Evolutionary conservation across 2,329 filamentous ascomycete species (phyloP).

Genomic region (Pseudocercospora macadamiae): DNA sequence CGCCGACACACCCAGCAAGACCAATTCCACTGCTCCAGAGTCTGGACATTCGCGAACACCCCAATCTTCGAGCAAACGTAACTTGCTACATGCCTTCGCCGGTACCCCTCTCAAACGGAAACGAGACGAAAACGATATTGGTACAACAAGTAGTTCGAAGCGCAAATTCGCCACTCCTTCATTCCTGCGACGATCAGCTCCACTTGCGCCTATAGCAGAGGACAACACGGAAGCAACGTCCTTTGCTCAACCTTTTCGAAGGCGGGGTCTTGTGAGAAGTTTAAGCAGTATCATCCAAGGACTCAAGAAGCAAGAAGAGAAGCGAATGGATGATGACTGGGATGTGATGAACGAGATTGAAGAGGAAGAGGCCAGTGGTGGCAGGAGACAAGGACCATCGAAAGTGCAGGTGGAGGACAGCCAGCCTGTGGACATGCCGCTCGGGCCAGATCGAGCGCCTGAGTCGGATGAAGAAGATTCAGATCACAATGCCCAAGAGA

Average conservation of each 20-base stretch:
- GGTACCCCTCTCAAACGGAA: conserved; percentile 62
- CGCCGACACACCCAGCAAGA: conserved; percentile 45
- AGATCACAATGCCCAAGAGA: conserved; percentile 28
- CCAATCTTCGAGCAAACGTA: conserved; percentile 61
- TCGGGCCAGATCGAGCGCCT: conserved; percentile 48
- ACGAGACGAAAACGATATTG: conserved; percentile 41
- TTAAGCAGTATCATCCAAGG: conserved; percentile 74
- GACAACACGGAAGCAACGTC: conserved; percentile 45
- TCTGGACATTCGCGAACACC: conserved; percentile 46
- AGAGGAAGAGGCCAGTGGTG: conserved; percentile 38
- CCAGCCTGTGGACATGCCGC: conserved; percentile 46
- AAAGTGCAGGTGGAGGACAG: conserved; percentile 46
- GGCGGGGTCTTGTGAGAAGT: conserved; percentile 61
- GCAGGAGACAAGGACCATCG: conserved; percentile 26
- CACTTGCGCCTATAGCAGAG: conserved; percentile 60
- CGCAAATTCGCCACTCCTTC: conserved; percentile 67
- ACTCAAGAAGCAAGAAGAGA: conserved; percentile 70
- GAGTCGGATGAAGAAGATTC: conserved; percentile 61
- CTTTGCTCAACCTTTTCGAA: conserved; percentile 43
- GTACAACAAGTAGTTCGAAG: conserved; percentile 33
- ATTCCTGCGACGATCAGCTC: conserved; percentile 61
- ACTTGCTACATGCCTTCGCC: conserved; percentile 64
- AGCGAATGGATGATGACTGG: conserved; percentile 71
- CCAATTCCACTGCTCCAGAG: conserved; percentile 17
- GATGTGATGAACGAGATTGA: conserved; percentile 76